Evolutionary conservation across 202 grass and related monocot species (phyloP).

Genomic region (Saccharum hybrid): DNA sequence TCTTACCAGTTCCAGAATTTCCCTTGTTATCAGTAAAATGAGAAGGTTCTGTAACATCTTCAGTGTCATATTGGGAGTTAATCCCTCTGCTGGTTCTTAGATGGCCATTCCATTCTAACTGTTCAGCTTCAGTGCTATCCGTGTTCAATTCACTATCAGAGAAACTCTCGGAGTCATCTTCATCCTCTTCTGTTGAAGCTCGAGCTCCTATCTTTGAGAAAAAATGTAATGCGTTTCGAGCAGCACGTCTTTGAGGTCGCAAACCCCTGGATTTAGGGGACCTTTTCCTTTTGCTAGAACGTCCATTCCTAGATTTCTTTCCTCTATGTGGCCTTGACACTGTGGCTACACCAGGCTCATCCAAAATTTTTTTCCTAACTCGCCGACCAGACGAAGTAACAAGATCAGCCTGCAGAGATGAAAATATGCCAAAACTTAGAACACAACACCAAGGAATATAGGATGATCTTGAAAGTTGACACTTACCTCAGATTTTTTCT

Average conservation of each 20-base stretch:
- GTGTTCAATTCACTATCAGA: constrained; percentile 59
- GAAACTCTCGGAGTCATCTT: constrained; percentile 66
- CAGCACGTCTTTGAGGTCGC: constrained; percentile 85
- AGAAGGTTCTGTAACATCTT: constrained; percentile 65
- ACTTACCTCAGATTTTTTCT: constrained; percentile 72
- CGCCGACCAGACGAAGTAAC: constrained; percentile 91
- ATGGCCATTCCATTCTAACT: constrained; percentile 47
- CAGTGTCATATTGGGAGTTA: constrained; percentile 51
- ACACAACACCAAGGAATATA: constrained; percentile 30
- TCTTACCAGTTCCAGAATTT: constrained; percentile 59
- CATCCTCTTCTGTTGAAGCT: constrained; percentile 75
- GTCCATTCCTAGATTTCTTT: constrained; percentile 67
- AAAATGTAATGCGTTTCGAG: constrained; percentile 75
- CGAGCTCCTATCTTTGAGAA: constrained; percentile 74
- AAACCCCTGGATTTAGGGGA: constrained; percentile 70
- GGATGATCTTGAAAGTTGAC: constrained; percentile 34
- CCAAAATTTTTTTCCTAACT: constrained; percentile 80
- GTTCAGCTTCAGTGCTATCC: constrained; percentile 64
- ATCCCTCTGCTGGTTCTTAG: constrained; percentile 57
- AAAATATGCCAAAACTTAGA: constrained; percentile 34
- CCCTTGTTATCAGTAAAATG: constrained; percentile 41
- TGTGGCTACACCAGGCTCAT: constrained; percentile 59
- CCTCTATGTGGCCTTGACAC: constrained; percentile 63
- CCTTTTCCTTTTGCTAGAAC: constrained; percentile 65
- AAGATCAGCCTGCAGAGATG: constrained; percentile 61